These are phyloP conservation scores for Purpureocillium lavendulum DNA, from an alignment of 2,329 filamentous ascomycete species.

Conservation along the genomic window DNA sequence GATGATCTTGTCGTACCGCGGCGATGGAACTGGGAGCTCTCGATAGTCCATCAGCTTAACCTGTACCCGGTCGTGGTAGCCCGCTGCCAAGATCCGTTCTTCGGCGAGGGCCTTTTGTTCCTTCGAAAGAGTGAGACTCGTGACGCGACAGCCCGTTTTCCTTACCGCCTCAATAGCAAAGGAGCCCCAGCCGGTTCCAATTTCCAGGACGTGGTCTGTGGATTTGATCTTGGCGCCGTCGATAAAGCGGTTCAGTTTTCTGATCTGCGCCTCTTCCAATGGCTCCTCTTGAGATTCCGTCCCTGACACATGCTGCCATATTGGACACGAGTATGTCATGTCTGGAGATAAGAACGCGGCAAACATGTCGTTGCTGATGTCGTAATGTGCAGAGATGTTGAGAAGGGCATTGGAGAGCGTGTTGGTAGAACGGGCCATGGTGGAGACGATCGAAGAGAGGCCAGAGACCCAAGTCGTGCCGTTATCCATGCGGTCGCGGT, in stretches of 20 bases:
- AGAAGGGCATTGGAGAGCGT: slow-evolving; percentile 49
- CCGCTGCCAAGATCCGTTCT: slow-evolving; percentile 51
- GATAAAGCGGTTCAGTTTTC: slow-evolving; percentile 59
- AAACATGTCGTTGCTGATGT: slow-evolving; percentile 71
- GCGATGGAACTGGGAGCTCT: slow-evolving; percentile 43
- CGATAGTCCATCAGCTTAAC: slow-evolving; percentile 64
- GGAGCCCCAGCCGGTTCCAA: slow-evolving; percentile 69
- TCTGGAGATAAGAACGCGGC: slow-evolving; percentile 64
- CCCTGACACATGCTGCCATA: slow-evolving; percentile 36
- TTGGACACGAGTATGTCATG: slow-evolving; percentile 69
- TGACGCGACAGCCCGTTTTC: slow-evolving; percentile 59
- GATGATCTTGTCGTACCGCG: slow-evolving; percentile 60
- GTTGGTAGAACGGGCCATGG: slow-evolving; percentile 49
- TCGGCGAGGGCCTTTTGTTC: slow-evolving; percentile 65
- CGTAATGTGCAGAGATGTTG: slow-evolving; percentile 66
- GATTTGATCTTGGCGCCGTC: slow-evolving; percentile 54
- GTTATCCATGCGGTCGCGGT: slow-evolving; percentile 55
- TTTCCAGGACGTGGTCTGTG: slow-evolving; percentile 63
- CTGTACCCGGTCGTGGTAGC: slow-evolving; percentile 51
- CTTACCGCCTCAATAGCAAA: slow-evolving; percentile 63
- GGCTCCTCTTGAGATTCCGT: slow-evolving; percentile 32
- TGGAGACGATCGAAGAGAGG: slow-evolving; percentile 48
- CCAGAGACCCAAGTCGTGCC: slow-evolving; percentile 54
- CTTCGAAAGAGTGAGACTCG: slow-evolving; percentile 57
- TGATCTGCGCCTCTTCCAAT: slow-evolving; percentile 57